phyloP scores from a whole-genome alignment of 495 filamentous ascomycete genomes.

The Emericellopsis terricola region DNA sequence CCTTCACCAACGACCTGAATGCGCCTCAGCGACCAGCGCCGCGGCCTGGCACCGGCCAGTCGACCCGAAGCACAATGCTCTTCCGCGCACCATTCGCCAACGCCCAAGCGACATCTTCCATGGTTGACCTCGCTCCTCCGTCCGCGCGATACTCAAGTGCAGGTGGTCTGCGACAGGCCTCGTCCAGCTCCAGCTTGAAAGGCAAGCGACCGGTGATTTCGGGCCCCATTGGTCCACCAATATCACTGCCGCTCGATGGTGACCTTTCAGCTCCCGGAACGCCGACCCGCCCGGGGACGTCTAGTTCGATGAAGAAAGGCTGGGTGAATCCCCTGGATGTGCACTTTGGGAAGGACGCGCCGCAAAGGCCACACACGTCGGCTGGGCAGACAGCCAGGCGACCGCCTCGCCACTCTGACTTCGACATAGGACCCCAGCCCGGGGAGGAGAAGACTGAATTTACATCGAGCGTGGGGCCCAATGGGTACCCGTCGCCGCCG shows the following conservation, averaged over 20 bases:
- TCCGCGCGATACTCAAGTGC: not conserved
- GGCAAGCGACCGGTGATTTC: not conserved
- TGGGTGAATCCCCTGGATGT: not conserved
- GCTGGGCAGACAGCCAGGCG: not conserved
- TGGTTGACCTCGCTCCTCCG: constrained; percentile 3
- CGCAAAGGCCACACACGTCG: not conserved
- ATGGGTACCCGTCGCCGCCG: constrained; percentile 2
- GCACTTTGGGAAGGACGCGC: not conserved
- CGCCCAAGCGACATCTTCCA: constrained; percentile 1
- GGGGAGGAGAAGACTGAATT: not conserved
- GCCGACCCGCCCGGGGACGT: not conserved
- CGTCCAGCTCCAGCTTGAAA: not conserved
- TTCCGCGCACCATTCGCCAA: not conserved
- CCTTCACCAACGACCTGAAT: not conserved
- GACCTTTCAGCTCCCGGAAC: not conserved
- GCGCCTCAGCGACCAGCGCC: not conserved
- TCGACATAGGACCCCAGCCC: not conserved
- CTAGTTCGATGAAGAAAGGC: not conserved
- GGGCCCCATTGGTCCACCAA: not conserved
- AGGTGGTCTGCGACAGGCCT: not conserved
- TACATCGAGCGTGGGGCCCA: not conserved
- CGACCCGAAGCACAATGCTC: not conserved
- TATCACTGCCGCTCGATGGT: not conserved
- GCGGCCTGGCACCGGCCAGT: not conserved
- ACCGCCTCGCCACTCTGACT: not conserved